Evolutionary conservation across 306 rosid species (phyloP).

Genomic region (Benincasa hispida): DNA sequence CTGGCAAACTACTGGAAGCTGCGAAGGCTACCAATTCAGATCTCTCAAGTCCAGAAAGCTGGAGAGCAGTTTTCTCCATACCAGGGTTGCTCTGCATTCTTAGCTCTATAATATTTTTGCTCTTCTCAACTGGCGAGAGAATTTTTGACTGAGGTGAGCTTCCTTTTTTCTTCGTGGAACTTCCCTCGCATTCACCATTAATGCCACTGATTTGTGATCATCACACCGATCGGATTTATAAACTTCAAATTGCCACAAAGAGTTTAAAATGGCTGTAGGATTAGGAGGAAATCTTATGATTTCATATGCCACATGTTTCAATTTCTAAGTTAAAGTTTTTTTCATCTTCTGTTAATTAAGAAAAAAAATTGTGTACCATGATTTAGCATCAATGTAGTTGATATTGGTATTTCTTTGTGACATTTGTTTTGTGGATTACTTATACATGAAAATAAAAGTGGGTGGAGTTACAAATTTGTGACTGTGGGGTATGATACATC

Average conservation of each 20-base stretch:
- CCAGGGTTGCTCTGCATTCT: constrained; percentile 80
- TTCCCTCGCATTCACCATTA: constrained; percentile 3
- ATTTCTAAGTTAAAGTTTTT: not conserved
- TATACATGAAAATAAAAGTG: not conserved
- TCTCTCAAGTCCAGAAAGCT: constrained; percentile 80
- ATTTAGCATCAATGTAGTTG: not conserved
- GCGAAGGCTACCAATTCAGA: constrained; percentile 55
- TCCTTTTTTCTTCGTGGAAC: constrained; percentile 10
- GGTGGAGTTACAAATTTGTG: not conserved
- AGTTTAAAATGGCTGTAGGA: not conserved
- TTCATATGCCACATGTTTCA: not conserved
- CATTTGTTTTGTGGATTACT: not conserved
- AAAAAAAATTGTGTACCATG: not conserved
- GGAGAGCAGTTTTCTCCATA: constrained; percentile 69
- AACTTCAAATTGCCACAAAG: not conserved
- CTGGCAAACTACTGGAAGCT: constrained; percentile 84
- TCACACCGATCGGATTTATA: not conserved
- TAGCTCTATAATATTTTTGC: constrained; percentile 57
- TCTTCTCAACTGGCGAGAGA: constrained; percentile 90
- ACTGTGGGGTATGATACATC: not conserved
- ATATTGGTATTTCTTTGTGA: not conserved
- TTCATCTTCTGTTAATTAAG: not conserved
- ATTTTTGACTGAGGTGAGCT: constrained; percentile 62
- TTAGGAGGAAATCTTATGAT: not conserved
- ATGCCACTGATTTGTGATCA: not conserved